Percentiles rank a stretch among this genome's conserved stretches.
phyloP scores from a whole-genome alignment of 768 basidiomycete genomes.

The Butyriboletus loyo region DNA sequence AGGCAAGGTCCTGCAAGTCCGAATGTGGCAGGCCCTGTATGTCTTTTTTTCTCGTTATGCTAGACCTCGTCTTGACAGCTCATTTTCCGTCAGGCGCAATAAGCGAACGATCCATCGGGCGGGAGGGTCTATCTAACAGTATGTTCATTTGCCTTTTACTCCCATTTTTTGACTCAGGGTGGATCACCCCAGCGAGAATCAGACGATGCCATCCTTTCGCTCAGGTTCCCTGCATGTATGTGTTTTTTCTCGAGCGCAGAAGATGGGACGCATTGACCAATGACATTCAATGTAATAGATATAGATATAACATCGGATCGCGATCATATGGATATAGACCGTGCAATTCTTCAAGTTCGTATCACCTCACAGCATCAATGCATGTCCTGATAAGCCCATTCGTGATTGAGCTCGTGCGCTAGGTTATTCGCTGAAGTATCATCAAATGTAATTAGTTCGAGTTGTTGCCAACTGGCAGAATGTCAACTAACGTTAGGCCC shows the following conservation, averaged over 20 bases:
- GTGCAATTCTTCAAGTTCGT: not conserved
- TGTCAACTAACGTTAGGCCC: no score
- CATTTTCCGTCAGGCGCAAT: not conserved
- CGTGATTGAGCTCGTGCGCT: not conserved
- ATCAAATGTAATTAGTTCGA: not conserved
- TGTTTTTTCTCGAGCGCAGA: not conserved
- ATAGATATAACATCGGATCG: not conserved
- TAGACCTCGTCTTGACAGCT: no score
- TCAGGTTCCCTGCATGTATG: constrained; percentile 1
- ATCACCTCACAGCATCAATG: not conserved
- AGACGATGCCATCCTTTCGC: not conserved
- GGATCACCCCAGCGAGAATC: not conserved
- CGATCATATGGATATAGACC: not conserved
- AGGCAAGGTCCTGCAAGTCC: no score
- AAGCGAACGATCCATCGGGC: not conserved
- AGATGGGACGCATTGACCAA: not conserved
- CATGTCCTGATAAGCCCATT: no score
- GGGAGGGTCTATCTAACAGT: not conserved
- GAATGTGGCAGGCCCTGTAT: no score
- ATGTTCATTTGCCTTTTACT: not conserved
- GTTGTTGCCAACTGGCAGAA: no score
- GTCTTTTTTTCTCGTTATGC: no score
- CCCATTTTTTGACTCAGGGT: not conserved
- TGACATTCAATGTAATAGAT: no score
- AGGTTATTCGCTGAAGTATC: no score